phyloP scores from a whole-genome alignment of 345 rosid genomes.

The Lenwebbia sp. region DNA sequence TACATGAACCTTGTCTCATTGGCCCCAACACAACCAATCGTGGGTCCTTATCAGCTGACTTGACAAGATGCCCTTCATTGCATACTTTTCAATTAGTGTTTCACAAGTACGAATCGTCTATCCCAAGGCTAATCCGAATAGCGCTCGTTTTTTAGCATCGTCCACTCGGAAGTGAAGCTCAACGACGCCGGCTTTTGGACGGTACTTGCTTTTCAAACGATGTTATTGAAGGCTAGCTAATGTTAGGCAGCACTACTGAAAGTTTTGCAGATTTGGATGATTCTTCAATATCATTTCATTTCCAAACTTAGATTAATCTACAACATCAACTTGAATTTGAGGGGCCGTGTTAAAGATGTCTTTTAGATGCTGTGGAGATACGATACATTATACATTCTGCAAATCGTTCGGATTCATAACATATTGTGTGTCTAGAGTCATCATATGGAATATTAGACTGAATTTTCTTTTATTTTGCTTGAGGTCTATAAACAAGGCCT shows the following conservation, averaged over 20 bases:
- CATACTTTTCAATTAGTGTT: not conserved
- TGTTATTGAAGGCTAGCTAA: not conserved
- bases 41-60: not conserved
- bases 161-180: not conserved
- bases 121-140: not conserved
- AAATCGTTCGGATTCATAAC: not conserved
- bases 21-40: not conserved
- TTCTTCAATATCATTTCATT: not conserved
- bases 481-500: not conserved
- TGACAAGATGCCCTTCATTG: not conserved
- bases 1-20: not conserved
- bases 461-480: not conserved
- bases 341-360: not conserved
- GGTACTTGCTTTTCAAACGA: not conserved
- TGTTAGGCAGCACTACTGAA: not conserved
- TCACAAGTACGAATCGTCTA: not conserved
- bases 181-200: not conserved
- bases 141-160: not conserved
- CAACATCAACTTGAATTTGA: not conserved
- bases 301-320: not conserved
- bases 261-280: not conserved
- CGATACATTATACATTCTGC: not conserved
- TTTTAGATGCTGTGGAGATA: not conserved
- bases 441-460: not conserved
- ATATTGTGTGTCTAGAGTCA: not conserved